Evolutionary conservation across 345 rosid species (phyloP).

Genomic region (Gynandropsis gynandra): DNA sequence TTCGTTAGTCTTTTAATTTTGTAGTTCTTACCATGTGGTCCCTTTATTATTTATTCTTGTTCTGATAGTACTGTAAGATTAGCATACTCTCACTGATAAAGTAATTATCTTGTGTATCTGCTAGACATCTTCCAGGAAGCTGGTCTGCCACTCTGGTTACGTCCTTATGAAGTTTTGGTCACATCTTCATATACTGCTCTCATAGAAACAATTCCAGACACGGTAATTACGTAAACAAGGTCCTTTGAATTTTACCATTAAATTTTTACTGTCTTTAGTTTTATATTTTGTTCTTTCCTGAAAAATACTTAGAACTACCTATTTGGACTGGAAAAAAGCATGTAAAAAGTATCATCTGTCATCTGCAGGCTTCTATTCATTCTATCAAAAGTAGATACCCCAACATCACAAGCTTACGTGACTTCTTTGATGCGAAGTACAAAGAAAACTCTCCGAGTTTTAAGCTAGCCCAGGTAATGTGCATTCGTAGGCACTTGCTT

Average conservation of each 20-base stretch:
- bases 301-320: background rate
- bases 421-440: slow-evolving; percentile 88
- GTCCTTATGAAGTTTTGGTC: slow-evolving; percentile 91
- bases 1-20: slow-evolving; percentile 16
- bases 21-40: slow-evolving; percentile 14
- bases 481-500: slow-evolving; percentile 11
- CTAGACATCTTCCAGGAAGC: slow-evolving; percentile 99
- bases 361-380: slow-evolving; percentile 88
- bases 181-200: slow-evolving; percentile 99
- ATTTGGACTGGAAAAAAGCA: slow-evolving; percentile 2
- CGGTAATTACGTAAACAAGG: slow-evolving; percentile 41
- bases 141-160: slow-evolving; percentile 98
- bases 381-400: slow-evolving; percentile 95
- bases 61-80: slow-evolving; percentile 8
- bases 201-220: slow-evolving; percentile 96
- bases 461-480: slow-evolving; percentile 92
- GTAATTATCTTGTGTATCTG: slow-evolving; percentile 17
- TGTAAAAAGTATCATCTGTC: slow-evolving; percentile 8
- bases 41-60: slow-evolving; percentile 1
- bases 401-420: slow-evolving; percentile 69
- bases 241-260: slow-evolving; percentile 12
- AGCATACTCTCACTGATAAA: background rate
- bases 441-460: slow-evolving; percentile 76
- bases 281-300: slow-evolving; percentile 4
- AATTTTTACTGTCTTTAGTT: slow-evolving; percentile 4